Percentiles rank a stretch among this genome's conserved stretches.
Evolutionary conservation across 805 yeast species (phyloP).

Genomic region (Suhomyces pyralidae): DNA sequence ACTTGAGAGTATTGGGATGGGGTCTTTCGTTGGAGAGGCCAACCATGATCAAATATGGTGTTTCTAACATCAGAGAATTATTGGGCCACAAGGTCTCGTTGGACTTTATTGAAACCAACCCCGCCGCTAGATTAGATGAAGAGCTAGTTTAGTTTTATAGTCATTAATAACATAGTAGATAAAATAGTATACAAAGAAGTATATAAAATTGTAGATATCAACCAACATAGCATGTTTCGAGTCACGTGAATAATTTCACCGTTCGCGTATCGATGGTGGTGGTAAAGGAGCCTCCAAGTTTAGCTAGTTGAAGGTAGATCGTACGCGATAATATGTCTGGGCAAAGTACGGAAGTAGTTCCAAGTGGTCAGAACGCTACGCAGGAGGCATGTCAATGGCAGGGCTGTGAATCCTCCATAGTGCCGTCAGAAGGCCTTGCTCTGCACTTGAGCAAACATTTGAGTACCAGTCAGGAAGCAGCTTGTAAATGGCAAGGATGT

Average conservation of each 20-base stretch:
- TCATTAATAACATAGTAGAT: not conserved
- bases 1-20: conserved; percentile 93
- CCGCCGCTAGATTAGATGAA: conserved; percentile 93
- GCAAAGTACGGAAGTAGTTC: not conserved
- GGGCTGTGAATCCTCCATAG: not conserved
- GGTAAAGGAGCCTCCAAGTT: not conserved
- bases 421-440: conserved; percentile 18
- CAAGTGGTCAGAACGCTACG: not conserved
- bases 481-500: conserved; percentile 64
- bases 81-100: conserved; percentile 95
- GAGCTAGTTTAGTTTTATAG: conserved; percentile 27
- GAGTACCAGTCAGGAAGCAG: conserved; percentile 11
- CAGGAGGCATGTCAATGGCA: conserved; percentile 28
- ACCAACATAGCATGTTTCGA: no score
- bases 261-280: not conserved
- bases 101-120: conserved; percentile 91
- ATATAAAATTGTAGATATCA: no score
- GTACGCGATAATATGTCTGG: not conserved
- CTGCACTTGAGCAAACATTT: conserved; percentile 33
- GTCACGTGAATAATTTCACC: not conserved
- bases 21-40: conserved; percentile 98
- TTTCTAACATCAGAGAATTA: conserved; percentile 91
- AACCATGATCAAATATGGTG: conserved; percentile 97
- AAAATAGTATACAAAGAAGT: no score
- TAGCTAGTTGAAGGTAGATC: not conserved